A percentile compares a stretch with the other conserved stretches of the same genome.
Conservation (phyloP, 2,329 filamentous ascomycete genomes). For the Pseudocercospora macadamiae region DNA sequence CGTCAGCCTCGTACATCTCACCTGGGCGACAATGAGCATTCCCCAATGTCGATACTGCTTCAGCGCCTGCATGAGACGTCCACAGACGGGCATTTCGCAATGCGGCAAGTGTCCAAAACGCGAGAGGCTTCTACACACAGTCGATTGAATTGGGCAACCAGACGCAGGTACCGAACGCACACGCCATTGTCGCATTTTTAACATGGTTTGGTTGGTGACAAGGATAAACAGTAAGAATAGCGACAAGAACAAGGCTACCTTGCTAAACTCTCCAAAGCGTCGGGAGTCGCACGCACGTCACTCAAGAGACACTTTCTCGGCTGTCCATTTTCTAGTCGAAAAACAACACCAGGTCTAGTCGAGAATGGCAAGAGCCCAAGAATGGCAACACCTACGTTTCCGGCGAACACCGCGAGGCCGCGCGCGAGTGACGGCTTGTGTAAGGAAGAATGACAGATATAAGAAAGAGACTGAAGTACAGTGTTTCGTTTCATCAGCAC, state of each 20-base stretch:
- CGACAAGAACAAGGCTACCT: slow-evolving; percentile 6
- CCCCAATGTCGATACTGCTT: not conserved
- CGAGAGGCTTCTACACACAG: too few relatives aligned
- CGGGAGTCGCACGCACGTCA: not conserved
- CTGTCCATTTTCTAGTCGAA: not conserved
- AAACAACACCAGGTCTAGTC: not conserved
- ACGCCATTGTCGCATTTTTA: slow-evolving; percentile 1
- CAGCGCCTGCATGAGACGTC: not conserved
- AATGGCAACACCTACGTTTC: slow-evolving; percentile 4
- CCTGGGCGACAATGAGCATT: not conserved
- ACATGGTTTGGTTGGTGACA: slow-evolving; percentile 6
- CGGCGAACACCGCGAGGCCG: not conserved
- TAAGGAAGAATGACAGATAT: slow-evolving; percentile 9
- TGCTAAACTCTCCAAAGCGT: not conserved
- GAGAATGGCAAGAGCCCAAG: slow-evolving; percentile 1
- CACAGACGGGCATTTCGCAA: not conserved
- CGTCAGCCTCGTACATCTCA: not conserved
- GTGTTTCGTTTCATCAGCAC: slow-evolving; percentile 10
- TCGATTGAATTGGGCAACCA: not conserved
- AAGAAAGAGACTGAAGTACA: slow-evolving; percentile 11
- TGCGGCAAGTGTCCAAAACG: not conserved
- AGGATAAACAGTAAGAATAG: slow-evolving; percentile 4
- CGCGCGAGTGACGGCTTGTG: not conserved
- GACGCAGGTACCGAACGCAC: not conserved
- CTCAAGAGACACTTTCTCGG: not conserved